phyloP scores from a whole-genome alignment of 805 yeast genomes.

The Zygotorulaspora florentina region DNA sequence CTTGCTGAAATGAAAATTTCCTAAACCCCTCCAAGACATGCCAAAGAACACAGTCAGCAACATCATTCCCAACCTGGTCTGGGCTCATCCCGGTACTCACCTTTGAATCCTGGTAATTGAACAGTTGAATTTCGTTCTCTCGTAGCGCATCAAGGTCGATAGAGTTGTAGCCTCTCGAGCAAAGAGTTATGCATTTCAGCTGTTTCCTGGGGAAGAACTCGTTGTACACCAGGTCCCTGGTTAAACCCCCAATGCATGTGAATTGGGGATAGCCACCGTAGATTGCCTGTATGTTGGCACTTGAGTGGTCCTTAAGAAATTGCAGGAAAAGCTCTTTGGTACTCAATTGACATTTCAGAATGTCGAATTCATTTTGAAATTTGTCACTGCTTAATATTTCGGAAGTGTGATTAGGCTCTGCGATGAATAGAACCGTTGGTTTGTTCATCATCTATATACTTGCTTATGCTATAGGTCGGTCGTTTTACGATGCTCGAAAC shows the following conservation, averaged over 20 bases:
- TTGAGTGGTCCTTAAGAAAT: conserved; percentile 13
- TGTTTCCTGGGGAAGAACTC: conserved; percentile 38
- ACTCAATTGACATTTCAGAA: conserved; percentile 12
- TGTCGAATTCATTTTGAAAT: conserved; percentile 15
- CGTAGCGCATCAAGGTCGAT: conserved; percentile 43
- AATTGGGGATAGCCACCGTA: conserved; percentile 62
- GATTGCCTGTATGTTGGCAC: conserved; percentile 39
- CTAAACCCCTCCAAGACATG: conserved; percentile 53
- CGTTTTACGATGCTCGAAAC: no score
- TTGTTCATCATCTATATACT: conserved; percentile 5
- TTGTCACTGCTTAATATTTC: conserved; percentile 8
- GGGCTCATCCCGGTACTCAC: conserved; percentile 10
- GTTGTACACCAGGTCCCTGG: conserved; percentile 39
- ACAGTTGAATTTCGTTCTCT: conserved; percentile 40
- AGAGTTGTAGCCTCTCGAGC: conserved; percentile 57
- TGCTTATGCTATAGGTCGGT: no score
- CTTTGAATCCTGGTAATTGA: conserved; percentile 37
- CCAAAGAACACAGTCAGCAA: conserved; percentile 60
- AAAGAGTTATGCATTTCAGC: conserved; percentile 47
- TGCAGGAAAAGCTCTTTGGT: conserved; percentile 17
- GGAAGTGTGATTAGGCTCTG: conserved; percentile 19
- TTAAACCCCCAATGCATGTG: conserved; percentile 47
- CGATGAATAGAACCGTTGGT: conserved; percentile 23
- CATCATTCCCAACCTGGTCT: conserved; percentile 54
- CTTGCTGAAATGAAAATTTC: conserved; percentile 41